phyloP scores from a whole-genome alignment of 495 filamentous ascomycete species.

The Annulohypoxylon nitens region DNA sequence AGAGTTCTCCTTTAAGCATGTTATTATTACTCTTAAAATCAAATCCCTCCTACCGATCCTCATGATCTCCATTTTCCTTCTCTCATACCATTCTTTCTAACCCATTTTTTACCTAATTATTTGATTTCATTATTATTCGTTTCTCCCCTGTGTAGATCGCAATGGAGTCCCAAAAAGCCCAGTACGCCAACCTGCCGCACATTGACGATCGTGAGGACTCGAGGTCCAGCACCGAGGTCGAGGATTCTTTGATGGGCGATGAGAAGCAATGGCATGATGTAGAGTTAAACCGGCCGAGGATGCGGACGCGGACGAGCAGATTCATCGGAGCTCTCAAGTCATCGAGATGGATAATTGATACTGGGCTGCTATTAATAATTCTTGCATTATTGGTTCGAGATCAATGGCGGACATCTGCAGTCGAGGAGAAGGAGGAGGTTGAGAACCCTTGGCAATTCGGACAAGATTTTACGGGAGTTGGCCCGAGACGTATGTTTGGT shows the following conservation, averaged over 20 bases:
- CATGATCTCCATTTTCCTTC: slow-evolving; percentile 33
- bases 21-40: slow-evolving; percentile 19
- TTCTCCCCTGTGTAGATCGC: slow-evolving; percentile 40
- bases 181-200: slow-evolving; percentile 50
- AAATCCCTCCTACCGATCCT: slow-evolving; percentile 22
- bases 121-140: not conserved
- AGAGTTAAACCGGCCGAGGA: slow-evolving; percentile 41
- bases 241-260: slow-evolving; percentile 56
- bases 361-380: slow-evolving; percentile 53
- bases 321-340: slow-evolving; percentile 39
- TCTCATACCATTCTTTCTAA: slow-evolving; percentile 16
- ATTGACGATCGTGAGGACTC: slow-evolving; percentile 52
- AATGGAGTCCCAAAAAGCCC: slow-evolving; percentile 54
- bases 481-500: slow-evolving; percentile 47
- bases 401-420: slow-evolving; percentile 41
- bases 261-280: slow-evolving; percentile 56
- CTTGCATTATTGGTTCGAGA: slow-evolving; percentile 52
- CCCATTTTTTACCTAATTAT: not conserved
- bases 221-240: slow-evolving; percentile 59
- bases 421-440: slow-evolving; percentile 40
- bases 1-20: not conserved
- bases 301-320: slow-evolving; percentile 31
- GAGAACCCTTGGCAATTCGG: slow-evolving; percentile 55
- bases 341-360: slow-evolving; percentile 55
- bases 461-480: slow-evolving; percentile 58